Base-by-base conservation (phyloP, 2,329 filamentous ascomycete species). In the Onygenales sp. region DNA sequence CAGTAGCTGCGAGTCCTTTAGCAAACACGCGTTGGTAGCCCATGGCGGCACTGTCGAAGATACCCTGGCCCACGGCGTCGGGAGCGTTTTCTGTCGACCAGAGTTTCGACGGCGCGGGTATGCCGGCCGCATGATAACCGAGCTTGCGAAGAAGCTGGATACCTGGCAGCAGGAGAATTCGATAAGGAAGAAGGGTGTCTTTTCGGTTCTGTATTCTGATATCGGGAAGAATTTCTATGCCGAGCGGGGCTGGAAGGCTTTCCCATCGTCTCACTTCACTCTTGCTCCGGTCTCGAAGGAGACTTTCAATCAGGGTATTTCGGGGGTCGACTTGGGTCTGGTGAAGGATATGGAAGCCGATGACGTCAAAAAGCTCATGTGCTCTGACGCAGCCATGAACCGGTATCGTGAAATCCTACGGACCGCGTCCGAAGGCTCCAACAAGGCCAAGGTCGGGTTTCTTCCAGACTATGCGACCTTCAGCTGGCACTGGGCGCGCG, bases 191-290 rank as follows among this genome's bases (percentile, higher is more conserved):
- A 67, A 64, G 65, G 76, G 66, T 58, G 69, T 81, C 11, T 93
- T 92, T 68, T 91, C 87, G 0, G 80, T 94, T 7, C 76, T 96
- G 7, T 95, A 84, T 69, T 95, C 89, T 7, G 89, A 94, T 63
- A 90, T 94, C 58, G 89, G 91, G 17, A 86, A 89, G 74, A 73
- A 75, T 41, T 96, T 90, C 70, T 96, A 96, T 71, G 80, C 85
- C 3, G 77, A 75, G 35, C 77, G 82, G 58, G 89, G 89, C 45
- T 96, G 91, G 91, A 77, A 82, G 48, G 78, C 83, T 0, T 91
- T 86, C 61, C 76, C 80, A 17, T 92, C 87, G 55, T 76, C 79
- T 1, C 90, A 95, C 66, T 75, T 94, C 43, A 76, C 79, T 35
- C 79, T 94, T 53, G 71, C 75, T 10, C 74, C 79, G 1, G 57